Base-by-base conservation (phyloP, 192 early-diverging fungal genomes). In the Podila clonocystis region DNA sequence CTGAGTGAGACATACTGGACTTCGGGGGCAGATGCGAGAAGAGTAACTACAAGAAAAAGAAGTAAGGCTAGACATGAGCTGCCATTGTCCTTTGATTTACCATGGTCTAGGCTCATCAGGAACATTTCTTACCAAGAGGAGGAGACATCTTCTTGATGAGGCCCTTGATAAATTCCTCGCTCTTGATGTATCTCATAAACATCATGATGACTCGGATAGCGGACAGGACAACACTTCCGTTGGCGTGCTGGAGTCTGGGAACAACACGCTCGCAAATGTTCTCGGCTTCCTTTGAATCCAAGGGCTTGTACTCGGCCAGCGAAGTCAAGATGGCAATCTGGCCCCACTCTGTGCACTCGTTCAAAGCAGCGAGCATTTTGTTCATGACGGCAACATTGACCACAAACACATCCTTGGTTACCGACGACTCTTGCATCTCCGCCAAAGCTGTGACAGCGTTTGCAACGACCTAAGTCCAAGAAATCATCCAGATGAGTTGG, bases 341-440 rank as follows among this genome's bases (percentile, higher is more conserved):
- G 55, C 98, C 97, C 98, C 98, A 99, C 91, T 99, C 98, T 45
- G 94, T 95, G 82, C 97, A 98, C 83, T 98, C 98, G 84, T 99
- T 99, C 58, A 99, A 77, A 7, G 97, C 97, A 11, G 94, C 90
- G 75, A 99, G 83, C 76, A 99, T 87, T 83, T 95, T 96, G 58
- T 89, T 86, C 58, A 96, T 90, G 15, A 88, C 87, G 26, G 80
- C 68, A 19, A 86, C 73, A 63, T 95, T 95, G 50, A 99, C 87
- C 19, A 82, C 75, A 84, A 98, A 97, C 50, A 97, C 85, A 67
- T 93, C 91, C 70, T 83, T 85, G 41, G 82, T 87, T 1, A 85
- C 84, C 9, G 93, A 87, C 24, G 89, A 88, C 41, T 95, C 94
- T 63, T 93, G 90, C 76, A 99, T 99, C 73, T 99, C 97, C 28